Evolutionary conservation across 169 alveolate species (phyloP), one percentile per base, ranked within the genome.

Genomic region (Babesia sp.): DNA sequence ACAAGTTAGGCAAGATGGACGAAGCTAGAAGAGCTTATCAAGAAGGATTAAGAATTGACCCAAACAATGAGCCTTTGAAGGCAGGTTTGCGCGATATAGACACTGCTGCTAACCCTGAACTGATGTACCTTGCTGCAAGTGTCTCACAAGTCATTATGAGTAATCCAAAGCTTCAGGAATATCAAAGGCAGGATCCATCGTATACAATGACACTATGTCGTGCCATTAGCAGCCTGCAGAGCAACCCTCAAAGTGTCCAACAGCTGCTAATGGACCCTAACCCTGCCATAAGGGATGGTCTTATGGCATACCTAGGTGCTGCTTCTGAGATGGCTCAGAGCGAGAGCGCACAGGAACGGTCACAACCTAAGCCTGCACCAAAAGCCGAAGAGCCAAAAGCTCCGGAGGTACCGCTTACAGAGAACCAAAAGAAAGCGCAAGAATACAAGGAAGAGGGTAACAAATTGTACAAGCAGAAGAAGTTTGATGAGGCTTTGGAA

Each of bases 401-500:
- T 36, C 63, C 84, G 66, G 83, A 69, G 74, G 74, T 71, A 58
- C 76, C 70, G 53, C 61, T 77, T 36, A 54, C 90, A 16, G 61
- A 71, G 61, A 59, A 72, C 37, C 66, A 64, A 33, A n/a, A 46
- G 86, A 81, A 69, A 44, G 90, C 93, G 7, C 87, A 90, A 34
- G 92, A 90, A 55, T 83, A 54, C 50, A 90, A 91, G 80, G 86
- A 66, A 42, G 91, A 90, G 70, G 94, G 95, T 69, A 93, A 81
- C 91, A 87, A 90, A 37, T 48, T 85, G 20, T 89, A 89, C 68
- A 93, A 94, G 83, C 96, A 94, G 63, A 91, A 94, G 84, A 91
- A 94, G 91, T 98, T 94, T 77, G 92, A 90, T 44, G 97, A 96
- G 76, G 99, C 99, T 0, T 81, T 95, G 72, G 95, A 92, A 63